Evolutionary conservation across 495 filamentous ascomycete genomes (phyloP).

Genomic region (Aspergillus sparsus): DNA sequence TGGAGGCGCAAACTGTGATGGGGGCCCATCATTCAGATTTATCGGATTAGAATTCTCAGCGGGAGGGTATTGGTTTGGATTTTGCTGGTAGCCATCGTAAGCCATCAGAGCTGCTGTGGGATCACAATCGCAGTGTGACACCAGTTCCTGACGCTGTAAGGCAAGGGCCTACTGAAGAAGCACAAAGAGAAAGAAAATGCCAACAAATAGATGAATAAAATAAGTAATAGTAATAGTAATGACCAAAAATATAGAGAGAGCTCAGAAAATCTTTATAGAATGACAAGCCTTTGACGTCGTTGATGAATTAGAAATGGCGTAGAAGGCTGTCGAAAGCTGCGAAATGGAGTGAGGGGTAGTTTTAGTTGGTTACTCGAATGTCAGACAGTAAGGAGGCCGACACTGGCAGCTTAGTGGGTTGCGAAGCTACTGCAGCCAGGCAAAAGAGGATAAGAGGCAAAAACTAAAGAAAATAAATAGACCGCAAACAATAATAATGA

Average conservation of each 20-base stretch:
- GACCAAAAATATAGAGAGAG: too few relatives aligned
- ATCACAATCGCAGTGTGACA: constrained; percentile 12
- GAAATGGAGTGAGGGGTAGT: constrained; percentile 12
- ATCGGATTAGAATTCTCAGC: constrained; percentile 26
- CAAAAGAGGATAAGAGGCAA: not conserved
- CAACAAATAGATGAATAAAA: too few relatives aligned
- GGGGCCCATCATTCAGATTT: constrained; percentile 28
- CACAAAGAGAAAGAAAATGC: too few relatives aligned
- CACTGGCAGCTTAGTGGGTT: too few relatives aligned
- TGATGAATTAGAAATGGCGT: not conserved
- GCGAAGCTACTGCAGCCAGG: not conserved
- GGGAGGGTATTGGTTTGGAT: constrained; percentile 31
- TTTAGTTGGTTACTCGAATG: too few relatives aligned
- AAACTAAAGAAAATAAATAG: not conserved
- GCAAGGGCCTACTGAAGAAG: not conserved
- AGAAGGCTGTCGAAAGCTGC: constrained; percentile 5
- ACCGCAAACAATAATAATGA: too few relatives aligned
- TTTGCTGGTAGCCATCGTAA: constrained; percentile 43
- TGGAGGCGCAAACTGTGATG: constrained; percentile 31
- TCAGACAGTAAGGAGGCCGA: too few relatives aligned
- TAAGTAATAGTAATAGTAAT: too few relatives aligned
- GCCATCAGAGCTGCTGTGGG: constrained; percentile 34
- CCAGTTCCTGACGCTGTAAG: not conserved
- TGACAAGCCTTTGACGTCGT: too few relatives aligned
- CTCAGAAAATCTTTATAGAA: too few relatives aligned